Evolutionary conservation across 2,329 filamentous ascomycete species (phyloP).

Genomic region (Fragosphaeria purpurea): DNA sequence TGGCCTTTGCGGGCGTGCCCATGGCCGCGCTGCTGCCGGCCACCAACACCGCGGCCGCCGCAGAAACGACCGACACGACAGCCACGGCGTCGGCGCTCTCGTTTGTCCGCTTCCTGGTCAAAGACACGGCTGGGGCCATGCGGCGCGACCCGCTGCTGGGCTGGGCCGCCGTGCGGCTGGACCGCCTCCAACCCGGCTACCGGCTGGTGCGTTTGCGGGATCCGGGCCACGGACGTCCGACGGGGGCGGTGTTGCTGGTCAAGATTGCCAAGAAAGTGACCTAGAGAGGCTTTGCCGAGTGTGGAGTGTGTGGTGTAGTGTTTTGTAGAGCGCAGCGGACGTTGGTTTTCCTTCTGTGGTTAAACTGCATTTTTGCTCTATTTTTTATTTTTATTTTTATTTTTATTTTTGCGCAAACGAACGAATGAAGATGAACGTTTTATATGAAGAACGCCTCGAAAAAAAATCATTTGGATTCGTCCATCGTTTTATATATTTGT

Average conservation of each 20-base stretch:
- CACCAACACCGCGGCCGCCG: slow-evolving; percentile 20
- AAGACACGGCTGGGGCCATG: slow-evolving; percentile 63
- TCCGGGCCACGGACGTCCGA: slow-evolving; percentile 48
- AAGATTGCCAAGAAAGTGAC: slow-evolving; percentile 54
- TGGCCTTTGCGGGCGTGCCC: slow-evolving; percentile 46
- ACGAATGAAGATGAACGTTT: neutral
- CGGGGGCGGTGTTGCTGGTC: slow-evolving; percentile 62
- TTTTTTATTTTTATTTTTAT: neutral
- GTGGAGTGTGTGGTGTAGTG: neutral
- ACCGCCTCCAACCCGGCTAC: slow-evolving; percentile 66
- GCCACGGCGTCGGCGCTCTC: slow-evolving; percentile 58
- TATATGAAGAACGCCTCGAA: neutral
- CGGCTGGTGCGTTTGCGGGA: slow-evolving; percentile 70
- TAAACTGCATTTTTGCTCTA: too few relatives aligned
- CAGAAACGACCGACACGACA: slow-evolving; percentile 32
- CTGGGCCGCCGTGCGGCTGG: slow-evolving; percentile 82
- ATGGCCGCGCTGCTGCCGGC: slow-evolving; percentile 19
- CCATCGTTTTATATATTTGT: too few relatives aligned
- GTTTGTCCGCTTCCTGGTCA: slow-evolving; percentile 74
- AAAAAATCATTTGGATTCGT: neutral
- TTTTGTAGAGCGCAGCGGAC: neutral
- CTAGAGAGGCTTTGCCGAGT: too few relatives aligned
- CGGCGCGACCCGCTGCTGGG: slow-evolving; percentile 68
- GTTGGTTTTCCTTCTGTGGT: neutral
- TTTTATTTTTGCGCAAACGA: neutral